Percentiles rank a stretch among this genome's conserved stretches.
These are phyloP conservation scores for Suillus cothurnatus DNA, from an alignment of 768 basidiomycete species.

Conservation along the genomic window DNA sequence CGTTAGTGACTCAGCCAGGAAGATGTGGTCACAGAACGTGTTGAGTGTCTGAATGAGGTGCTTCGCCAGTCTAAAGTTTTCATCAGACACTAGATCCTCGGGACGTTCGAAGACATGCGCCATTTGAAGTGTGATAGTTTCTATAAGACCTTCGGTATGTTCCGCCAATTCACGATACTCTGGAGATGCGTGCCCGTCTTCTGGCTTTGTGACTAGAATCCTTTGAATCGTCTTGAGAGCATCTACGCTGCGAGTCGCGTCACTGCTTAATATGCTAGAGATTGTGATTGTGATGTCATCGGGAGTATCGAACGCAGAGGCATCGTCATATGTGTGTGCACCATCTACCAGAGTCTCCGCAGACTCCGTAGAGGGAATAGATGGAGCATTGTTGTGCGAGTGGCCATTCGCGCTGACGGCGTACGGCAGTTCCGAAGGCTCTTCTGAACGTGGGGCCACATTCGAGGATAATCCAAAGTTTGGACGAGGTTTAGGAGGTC, in stretches of 20 bases:
- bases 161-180: conserved; percentile 79
- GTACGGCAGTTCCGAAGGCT: conserved; percentile 35
- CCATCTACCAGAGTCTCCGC: conserved; percentile 38
- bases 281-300: conserved; percentile 81
- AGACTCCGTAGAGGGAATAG: conserved; percentile 24
- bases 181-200: conserved; percentile 65
- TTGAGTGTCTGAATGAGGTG: conserved; percentile 97
- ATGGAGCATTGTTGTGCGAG: conserved; percentile 15
- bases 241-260: conserved; percentile 85
- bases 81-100: conserved; percentile 68
- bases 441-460: conserved; percentile 26
- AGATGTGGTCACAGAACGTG: conserved; percentile 88
- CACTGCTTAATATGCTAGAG: conserved; percentile 86
- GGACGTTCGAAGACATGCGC: conserved; percentile 86
- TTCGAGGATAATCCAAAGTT: conserved; percentile 24
- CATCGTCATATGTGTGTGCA: conserved; percentile 28
- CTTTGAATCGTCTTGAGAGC: conserved; percentile 92
- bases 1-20: conserved; percentile 85
- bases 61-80: conserved; percentile 93
- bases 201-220: conserved; percentile 75
- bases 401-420: conserved; percentile 22
- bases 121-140: conserved; percentile 91
- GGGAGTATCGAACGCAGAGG: conserved; percentile 19
- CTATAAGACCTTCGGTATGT: conserved; percentile 81
- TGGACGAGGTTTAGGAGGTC: conserved; percentile 59